Conservation (phyloP, 2,329 filamentous ascomycete genomes). For the Phyllosticta citrichinensis region DNA sequence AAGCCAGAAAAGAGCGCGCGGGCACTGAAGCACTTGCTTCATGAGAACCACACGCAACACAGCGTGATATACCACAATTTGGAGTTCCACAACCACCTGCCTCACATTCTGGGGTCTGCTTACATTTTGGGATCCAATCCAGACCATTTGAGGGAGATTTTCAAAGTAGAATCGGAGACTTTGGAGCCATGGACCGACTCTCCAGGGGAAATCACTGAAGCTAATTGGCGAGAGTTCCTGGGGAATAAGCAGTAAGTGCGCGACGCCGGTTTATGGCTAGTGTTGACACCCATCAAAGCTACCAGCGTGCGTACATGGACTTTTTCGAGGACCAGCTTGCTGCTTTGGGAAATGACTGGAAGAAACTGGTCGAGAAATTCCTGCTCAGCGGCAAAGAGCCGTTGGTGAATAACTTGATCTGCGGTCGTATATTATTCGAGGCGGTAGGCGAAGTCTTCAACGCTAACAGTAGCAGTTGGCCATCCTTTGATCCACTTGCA, state of each 20-base stretch:
- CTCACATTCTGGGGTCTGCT: slow-evolving; percentile 73
- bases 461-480: slow-evolving; percentile 49
- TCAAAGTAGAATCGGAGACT: slow-evolving; percentile 61
- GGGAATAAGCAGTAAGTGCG: slow-evolving; percentile 54
- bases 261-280: neutral
- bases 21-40: slow-evolving; percentile 80
- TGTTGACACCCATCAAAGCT: slow-evolving; percentile 34
- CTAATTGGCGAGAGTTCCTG: slow-evolving; percentile 79
- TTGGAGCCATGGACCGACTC: slow-evolving; percentile 77
- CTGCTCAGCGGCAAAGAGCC: slow-evolving; percentile 66
- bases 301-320: slow-evolving; percentile 85
- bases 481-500: slow-evolving; percentile 90
- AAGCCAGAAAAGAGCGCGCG: slow-evolving; percentile 67
- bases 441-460: neutral
- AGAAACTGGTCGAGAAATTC: slow-evolving; percentile 62
- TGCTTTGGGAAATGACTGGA: slow-evolving; percentile 71
- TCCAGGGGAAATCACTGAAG: slow-evolving; percentile 68
- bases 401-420: slow-evolving; percentile 68
- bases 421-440: slow-evolving; percentile 54
- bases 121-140: slow-evolving; percentile 75
- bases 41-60: slow-evolving; percentile 85
- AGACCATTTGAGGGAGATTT: slow-evolving; percentile 67
- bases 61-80: slow-evolving; percentile 69
- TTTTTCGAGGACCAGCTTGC: slow-evolving; percentile 92
- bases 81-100: slow-evolving; percentile 70